Conservation (phyloP, 176 grass and related monocot species). For the Phyllostachys edulis region DNA sequence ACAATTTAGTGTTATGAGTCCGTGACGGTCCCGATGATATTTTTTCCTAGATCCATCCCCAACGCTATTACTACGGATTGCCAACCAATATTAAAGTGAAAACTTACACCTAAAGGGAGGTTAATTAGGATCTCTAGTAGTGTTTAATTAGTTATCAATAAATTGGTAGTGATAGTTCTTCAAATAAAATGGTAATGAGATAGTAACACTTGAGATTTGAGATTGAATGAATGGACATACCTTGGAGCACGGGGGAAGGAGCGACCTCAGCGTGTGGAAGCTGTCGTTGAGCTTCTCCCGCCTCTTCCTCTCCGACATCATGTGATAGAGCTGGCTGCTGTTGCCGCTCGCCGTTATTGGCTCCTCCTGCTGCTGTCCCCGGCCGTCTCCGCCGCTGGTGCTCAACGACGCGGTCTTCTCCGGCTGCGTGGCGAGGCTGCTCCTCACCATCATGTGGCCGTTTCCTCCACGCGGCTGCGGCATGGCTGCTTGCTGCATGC, state of each 20-base stretch:
- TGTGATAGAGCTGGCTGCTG: conserved; percentile 65
- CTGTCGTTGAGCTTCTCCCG: conserved; percentile 86
- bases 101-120: neutral
- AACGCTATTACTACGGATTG: neutral
- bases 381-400: conserved; percentile 1
- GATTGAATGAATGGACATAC: conserved; percentile 29
- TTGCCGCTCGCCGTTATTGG: conserved; percentile 8
- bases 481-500: neutral
- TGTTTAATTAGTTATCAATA: neutral
- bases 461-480: neutral
- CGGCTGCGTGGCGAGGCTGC: conserved; percentile 37
- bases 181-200: neutral
- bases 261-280: conserved; percentile 61
- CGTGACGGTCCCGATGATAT: no score
- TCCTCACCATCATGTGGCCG: conserved; percentile 52
- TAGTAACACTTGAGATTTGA: conserved; percentile 7
- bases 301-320: conserved; percentile 89
- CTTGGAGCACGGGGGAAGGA: conserved; percentile 78
- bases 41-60: no score
- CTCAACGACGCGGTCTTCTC: neutral
- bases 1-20: no score
- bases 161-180: neutral
- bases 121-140: neutral
- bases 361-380: conserved; percentile 26
- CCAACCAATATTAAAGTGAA: neutral